Percentiles rank a stretch among this genome's conserved stretches.
Evolutionary conservation across 208 protist species (phyloP).

Genomic region (Leishmania amazonensis): DNA sequence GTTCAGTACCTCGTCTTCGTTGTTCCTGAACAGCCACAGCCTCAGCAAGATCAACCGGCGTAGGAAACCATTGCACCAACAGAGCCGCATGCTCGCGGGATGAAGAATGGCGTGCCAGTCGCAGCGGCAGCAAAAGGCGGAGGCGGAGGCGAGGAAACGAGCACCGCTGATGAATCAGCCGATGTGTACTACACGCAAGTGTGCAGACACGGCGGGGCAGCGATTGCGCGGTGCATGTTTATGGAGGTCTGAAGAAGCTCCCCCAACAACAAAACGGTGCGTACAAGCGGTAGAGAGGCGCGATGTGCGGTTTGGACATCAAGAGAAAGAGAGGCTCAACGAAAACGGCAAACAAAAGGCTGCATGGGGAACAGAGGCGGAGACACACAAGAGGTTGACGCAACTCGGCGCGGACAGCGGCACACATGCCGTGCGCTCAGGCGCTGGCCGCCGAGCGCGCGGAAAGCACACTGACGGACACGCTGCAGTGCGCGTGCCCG

Average conservation of each 20-base stretch:
- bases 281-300: background rate
- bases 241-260: background rate
- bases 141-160: background rate
- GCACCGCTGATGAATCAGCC: background rate
- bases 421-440: background rate
- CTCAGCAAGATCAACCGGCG: conserved; percentile 2
- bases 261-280: background rate
- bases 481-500: background rate
- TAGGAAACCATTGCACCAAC: conserved; percentile 10
- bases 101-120: background rate
- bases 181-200: background rate
- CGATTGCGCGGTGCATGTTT: background rate
- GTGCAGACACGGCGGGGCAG: background rate
- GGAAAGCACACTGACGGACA: background rate
- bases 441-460: background rate
- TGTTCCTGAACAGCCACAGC: conserved; percentile 20
- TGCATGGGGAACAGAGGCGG: background rate
- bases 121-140: background rate
- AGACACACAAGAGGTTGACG: background rate
- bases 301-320: background rate
- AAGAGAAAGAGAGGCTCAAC: background rate
- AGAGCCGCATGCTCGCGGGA: background rate
- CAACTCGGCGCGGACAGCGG: background rate
- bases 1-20: conserved; percentile 12
- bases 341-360: background rate